Base-by-base conservation (phyloP, 2,329 filamentous ascomycete genomes). In the Westerdykella ornata region DNA sequence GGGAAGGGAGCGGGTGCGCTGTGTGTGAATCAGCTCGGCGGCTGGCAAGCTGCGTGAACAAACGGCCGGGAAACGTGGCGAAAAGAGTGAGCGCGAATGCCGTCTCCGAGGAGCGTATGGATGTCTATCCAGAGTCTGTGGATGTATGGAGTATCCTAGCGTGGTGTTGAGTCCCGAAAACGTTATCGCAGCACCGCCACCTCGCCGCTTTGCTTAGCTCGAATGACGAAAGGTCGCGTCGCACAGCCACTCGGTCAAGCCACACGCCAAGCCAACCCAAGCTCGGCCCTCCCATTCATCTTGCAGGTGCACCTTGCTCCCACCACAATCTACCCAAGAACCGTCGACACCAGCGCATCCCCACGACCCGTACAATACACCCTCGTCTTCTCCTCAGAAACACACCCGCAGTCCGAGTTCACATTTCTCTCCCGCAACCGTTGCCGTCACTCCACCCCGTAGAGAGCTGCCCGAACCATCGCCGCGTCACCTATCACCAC, bases 401-500 rank as follows among this genome's bases (percentile, higher is more conserved):
- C n/a, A 32, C 31, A 31, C 37, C 8, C 19, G 38, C 36, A 13
- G 36, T 13, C 43, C 35, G 17, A 36, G 20, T 37, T 37, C 15
- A 35, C 35, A 33, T 26, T 26, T 9, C 22, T 34, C 9, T 35
- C 16, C 45, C 29, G 14, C 42, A 16, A 29, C 35, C n/a, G 38
- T 30, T 26, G 30, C 45, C 26, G 34, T 32, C 38, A 18, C 30
- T 36, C 42, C 32, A 31, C 37, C 43, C 42, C 47, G 33, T 33
- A 7, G 22, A 26, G 22, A 26, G 22, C 22, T 26, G 33, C 45
- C 41, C 46, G 48, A 44, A 43, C 36, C 35, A 26, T 48, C 51
- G 48, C 54, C 52, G 51, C 51, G 46, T 52, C 57, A 51, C 44
- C 45, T 7, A 37, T 33, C 38, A 32, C 38, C 38, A 39, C 44